Conservation (phyloP, 2,329 filamentous ascomycete genomes). For the Colletotrichum higginsianum region DNA sequence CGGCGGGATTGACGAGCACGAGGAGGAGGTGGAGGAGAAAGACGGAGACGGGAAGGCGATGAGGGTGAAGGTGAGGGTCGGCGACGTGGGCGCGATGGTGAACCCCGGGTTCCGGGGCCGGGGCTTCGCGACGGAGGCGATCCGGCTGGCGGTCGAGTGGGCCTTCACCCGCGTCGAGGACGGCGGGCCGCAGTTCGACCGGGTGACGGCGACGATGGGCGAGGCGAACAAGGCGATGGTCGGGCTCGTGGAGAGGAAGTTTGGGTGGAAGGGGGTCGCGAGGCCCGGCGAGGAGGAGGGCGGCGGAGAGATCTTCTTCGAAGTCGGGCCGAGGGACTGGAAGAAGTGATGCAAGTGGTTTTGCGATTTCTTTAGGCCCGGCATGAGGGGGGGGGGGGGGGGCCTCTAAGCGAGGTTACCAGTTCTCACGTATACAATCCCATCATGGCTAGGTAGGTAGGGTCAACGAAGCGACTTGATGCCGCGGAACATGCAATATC, state of each 20-base stretch:
- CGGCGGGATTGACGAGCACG: slow-evolving; percentile 48
- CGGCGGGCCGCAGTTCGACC: slow-evolving; percentile 49
- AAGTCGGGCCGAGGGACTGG: slow-evolving; percentile 45
- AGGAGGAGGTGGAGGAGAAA: slow-evolving; percentile 43
- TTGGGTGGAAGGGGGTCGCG: slow-evolving; percentile 45
- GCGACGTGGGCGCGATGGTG: slow-evolving; percentile 49
- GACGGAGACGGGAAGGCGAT: slow-evolving; percentile 43
- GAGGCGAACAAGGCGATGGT: slow-evolving; percentile 47
- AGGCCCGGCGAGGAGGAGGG: slow-evolving; percentile 40
- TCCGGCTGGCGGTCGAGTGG: slow-evolving; percentile 48
- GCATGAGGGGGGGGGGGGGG: too few species aligned
- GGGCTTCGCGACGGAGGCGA: slow-evolving; percentile 48
- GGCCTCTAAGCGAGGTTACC: too few species aligned
- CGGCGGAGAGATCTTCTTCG: slow-evolving; percentile 47
- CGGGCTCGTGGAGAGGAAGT: slow-evolving; percentile 44
- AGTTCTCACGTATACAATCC: too few species aligned
- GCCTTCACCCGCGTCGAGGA: slow-evolving; percentile 44
- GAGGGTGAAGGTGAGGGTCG: slow-evolving; percentile 43
- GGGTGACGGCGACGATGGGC: slow-evolving; percentile 47
- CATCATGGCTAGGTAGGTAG: too few species aligned
- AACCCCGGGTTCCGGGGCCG: slow-evolving; percentile 44
- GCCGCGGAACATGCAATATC: too few species aligned
- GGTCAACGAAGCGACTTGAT: too few species aligned
- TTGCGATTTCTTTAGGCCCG: too few species aligned
- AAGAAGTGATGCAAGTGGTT: slow-evolving; percentile 7